Base-by-base conservation (phyloP, 768 basidiomycete genomes). In the Galerina sulciceps region DNA sequence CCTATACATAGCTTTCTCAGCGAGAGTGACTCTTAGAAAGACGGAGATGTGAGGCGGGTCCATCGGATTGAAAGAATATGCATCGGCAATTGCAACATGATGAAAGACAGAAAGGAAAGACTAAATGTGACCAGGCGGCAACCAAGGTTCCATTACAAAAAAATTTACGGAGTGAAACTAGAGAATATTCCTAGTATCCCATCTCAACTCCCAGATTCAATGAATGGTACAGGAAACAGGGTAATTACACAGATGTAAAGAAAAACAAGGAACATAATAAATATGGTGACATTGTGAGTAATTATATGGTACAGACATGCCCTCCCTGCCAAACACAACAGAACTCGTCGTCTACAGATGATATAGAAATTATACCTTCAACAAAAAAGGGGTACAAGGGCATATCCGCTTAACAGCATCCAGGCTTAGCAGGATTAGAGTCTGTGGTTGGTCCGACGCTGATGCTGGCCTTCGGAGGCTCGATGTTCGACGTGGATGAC, bases 391-490 rank as follows among this genome's bases (percentile, higher is more conserved):
- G 20, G 17, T 53, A 49, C 40, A 52, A 47, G 34, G 22, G 20
- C 31, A 20, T 36, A 42, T 36, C 20, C 17, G 57, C 48, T 65
- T 67, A 91, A 73, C 90, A 92, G 73, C 90, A 91, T 84, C 72
- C 81, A 74, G 58, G 80, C 77, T 67, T 85, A 78, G 65, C 80
- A 78, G 43, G 80, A 65, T 81, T 83, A 57, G 83, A 74, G 67
- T 90, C 88, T 53, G 87, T 81, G 65, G 84, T 90, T n/a, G 86
- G 88, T 38, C 85, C 86, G 59, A 99, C 91, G 35, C 85, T 89
- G 76, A 99, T 90, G 55, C 89, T 93, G 72, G 93, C 89, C 56
- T 91, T 93, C 17, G 69, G 93, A 75, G 73, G 91, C 81, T 85
- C 88, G 83, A 86, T 90, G 84, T 74, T 89, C 80, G 77, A 92